Percentiles rank a stretch among this genome's conserved stretches.
Evolutionary conservation across 495 filamentous ascomycete species (phyloP).

Genomic region (Parathielavia hyrcaniae): DNA sequence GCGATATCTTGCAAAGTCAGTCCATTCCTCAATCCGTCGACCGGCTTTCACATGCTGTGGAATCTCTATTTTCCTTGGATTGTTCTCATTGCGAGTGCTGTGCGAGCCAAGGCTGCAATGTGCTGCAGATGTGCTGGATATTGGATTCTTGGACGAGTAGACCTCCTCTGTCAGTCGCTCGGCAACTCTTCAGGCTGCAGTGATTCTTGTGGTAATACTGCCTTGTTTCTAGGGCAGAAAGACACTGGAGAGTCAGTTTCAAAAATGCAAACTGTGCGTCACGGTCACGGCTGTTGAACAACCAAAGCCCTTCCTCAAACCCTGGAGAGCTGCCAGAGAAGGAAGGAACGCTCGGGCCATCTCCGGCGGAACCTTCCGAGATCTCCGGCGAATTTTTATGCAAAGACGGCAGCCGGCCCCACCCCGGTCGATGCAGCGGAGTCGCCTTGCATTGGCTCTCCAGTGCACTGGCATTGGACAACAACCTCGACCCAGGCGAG

Average conservation of each 20-base stretch:
- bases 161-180: no score
- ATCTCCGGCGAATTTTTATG: conserved; percentile 16
- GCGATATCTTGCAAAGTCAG: not conserved
- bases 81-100: not conserved
- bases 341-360: conserved; percentile 6
- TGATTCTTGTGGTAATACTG: not conserved
- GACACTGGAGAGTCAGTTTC: not conserved
- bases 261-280: not conserved
- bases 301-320: not conserved
- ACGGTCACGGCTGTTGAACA: not conserved
- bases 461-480: not conserved
- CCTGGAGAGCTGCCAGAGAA: not conserved
- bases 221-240: not conserved
- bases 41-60: not conserved
- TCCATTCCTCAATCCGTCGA: not conserved
- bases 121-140: no score
- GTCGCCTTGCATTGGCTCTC: not conserved
- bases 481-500: not conserved
- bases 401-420: conserved; percentile 4
- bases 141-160: no score
- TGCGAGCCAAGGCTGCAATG: not conserved
- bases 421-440: not conserved
- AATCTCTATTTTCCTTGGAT: not conserved
- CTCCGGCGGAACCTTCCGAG: conserved; percentile 12
- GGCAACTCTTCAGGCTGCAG: no score